Evolutionary conservation across 1,139 yeast species (phyloP).

Genomic region (Geotrichum histeridarum): DNA sequence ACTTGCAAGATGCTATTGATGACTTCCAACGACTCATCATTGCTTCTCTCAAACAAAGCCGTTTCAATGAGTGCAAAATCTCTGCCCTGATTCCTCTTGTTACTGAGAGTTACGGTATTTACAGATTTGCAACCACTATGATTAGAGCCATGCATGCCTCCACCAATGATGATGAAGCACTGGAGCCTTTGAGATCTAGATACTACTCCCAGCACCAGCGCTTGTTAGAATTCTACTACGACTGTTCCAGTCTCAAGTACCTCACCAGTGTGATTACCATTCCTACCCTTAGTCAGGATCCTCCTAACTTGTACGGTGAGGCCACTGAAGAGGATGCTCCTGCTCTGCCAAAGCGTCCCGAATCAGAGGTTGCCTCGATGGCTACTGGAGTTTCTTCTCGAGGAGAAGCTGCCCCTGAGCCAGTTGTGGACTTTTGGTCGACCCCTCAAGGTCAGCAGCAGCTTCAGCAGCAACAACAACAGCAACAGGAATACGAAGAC

Average conservation of each 20-base stretch:
- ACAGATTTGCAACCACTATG: conserved; percentile 86
- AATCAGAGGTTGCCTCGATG: conserved; percentile 27
- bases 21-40: conserved; percentile 74
- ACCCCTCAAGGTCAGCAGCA: conserved; percentile 34
- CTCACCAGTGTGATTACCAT: conserved; percentile 79
- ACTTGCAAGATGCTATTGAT: conserved; percentile 78
- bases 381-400: conserved; percentile 41
- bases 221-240: conserved; percentile 81
- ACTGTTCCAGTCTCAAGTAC: conserved; percentile 79
- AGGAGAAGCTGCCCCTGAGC: conserved; percentile 31
- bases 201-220: conserved; percentile 76
- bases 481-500: conserved; percentile 44
- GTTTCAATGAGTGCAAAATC: conserved; percentile 72
- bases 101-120: conserved; percentile 90
- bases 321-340: conserved; percentile 42
- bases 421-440: conserved; percentile 47
- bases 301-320: conserved; percentile 58
- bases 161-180: conserved; percentile 71
- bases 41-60: conserved; percentile 62
- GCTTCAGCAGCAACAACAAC: conserved; percentile 39
- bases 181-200: conserved; percentile 67
- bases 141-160: conserved; percentile 79
- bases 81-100: conserved; percentile 87
- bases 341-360: conserved; percentile 45
- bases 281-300: conserved; percentile 71